Percentiles rank a stretch among this genome's conserved stretches.
These are phyloP conservation scores for Annulohypoxylon truncatum DNA, from an alignment of 2,329 filamentous ascomycete species.

Conservation along the genomic window DNA sequence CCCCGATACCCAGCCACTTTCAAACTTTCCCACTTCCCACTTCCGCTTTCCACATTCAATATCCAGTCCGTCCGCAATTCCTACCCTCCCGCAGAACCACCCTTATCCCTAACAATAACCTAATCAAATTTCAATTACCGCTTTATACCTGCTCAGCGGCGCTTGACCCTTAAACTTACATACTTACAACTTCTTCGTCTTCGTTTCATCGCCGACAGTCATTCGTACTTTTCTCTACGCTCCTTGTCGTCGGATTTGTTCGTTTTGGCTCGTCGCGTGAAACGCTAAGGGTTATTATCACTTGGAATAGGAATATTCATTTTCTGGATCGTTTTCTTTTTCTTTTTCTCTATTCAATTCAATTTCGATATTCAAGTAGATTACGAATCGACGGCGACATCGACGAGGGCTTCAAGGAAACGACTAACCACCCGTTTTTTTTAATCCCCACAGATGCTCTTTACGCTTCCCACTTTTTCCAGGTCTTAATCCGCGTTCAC, in stretches of 20 bases:
- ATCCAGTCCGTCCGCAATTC: background rate
- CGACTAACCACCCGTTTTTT: background rate
- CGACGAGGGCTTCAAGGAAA: background rate
- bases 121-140: slow-evolving; percentile 18
- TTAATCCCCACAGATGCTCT: background rate
- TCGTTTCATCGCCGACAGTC: slow-evolving; percentile 12
- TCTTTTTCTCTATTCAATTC: slow-evolving; percentile 8
- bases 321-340: slow-evolving; percentile 8
- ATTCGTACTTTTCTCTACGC: slow-evolving; percentile 15
- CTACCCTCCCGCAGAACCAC: background rate
- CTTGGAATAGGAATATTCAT: background rate
- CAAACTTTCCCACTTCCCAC: slow-evolving; percentile 7
- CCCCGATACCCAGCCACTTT: slow-evolving; percentile 28
- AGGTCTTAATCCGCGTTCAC: background rate
- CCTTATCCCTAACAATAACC: slow-evolving; percentile 19
- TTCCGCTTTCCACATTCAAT: slow-evolving; percentile 14
- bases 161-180: background rate
- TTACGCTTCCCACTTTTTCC: background rate
- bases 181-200: slow-evolving; percentile 11
- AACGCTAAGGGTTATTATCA: slow-evolving; percentile 19
- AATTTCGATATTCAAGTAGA: background rate
- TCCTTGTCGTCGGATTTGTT: slow-evolving; percentile 17
- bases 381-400: background rate
- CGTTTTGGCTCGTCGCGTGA: slow-evolving; percentile 6
- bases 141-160: background rate